These are phyloP conservation scores for Xylariaceae sp. DNA, from an alignment of 2,329 filamentous ascomycete species.

Conservation along the genomic window DNA sequence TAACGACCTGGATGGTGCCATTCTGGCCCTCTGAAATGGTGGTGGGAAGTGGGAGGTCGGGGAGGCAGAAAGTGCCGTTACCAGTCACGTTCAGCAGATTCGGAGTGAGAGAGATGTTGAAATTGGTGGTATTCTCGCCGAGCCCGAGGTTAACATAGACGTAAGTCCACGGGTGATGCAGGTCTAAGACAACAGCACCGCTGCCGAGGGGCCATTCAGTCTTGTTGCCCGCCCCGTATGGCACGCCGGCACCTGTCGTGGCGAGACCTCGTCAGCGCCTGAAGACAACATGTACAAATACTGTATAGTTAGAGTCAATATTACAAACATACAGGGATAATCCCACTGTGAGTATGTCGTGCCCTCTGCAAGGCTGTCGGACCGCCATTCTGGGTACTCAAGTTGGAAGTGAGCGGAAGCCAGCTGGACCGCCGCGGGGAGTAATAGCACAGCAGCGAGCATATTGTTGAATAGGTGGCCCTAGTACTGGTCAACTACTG, in stretches of 20 bases:
- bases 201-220: constrained; percentile 61
- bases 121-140: constrained; percentile 61
- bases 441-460: constrained; percentile 17
- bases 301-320: constrained; percentile 9
- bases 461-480: constrained; percentile 18
- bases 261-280: too few species aligned
- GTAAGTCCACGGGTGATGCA: constrained; percentile 60
- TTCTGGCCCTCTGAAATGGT: constrained; percentile 63
- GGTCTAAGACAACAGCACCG: constrained; percentile 53
- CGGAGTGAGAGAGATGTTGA: constrained; percentile 71
- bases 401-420: constrained; percentile 56
- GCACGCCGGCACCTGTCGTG: constrained; percentile 55
- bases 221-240: constrained; percentile 50
- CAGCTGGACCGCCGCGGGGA: constrained; percentile 44
- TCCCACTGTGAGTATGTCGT: constrained; percentile 54
- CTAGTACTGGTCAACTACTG: neutral
- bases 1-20: constrained; percentile 73
- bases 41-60: constrained; percentile 59
- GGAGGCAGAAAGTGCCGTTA: constrained; percentile 70
- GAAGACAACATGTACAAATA: too few species aligned
- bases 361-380: constrained; percentile 50
- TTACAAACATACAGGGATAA: constrained; percentile 55
- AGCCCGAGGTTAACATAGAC: constrained; percentile 60
- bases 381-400: constrained; percentile 55
- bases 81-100: constrained; percentile 63